phyloP scores from a whole-genome alignment of 176 grass and related monocot genomes.

The Poa pratensis region DNA sequence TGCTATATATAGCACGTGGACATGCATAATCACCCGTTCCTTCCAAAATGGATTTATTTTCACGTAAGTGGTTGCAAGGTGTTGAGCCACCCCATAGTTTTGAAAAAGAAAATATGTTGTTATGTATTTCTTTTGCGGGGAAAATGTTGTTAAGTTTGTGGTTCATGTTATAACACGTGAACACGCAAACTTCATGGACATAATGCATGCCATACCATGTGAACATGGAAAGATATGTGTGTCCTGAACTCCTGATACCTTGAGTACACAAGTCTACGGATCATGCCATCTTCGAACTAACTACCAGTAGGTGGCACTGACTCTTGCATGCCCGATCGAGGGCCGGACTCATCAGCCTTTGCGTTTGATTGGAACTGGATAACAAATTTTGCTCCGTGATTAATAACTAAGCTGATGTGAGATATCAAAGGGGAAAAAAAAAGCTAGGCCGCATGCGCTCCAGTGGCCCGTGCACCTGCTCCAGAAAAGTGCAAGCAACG shows the following conservation, averaged over 20 bases:
- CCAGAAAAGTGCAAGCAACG: conserved; percentile 11
- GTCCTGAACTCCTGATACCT: neutral
- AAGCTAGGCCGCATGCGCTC: neutral
- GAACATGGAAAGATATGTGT: neutral
- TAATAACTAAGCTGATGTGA: conserved; percentile 22
- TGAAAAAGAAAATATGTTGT: neutral
- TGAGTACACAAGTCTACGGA: neutral
- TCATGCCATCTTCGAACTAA: neutral
- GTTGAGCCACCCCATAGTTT: neutral
- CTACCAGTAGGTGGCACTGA: conserved; percentile 41
- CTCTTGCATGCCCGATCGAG: neutral
- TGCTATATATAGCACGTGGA: no score
- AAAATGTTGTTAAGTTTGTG: neutral
- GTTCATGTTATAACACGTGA: conserved; percentile 3
- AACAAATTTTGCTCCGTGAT: conserved; percentile 18
- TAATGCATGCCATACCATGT: neutral
- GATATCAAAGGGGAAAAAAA: neutral
- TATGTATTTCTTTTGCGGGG: no score
- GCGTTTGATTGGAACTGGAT: conserved; percentile 32
- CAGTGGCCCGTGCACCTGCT: conserved; percentile 38
- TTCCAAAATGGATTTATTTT: no score
- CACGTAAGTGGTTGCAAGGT: no score
- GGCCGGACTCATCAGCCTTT: conserved; percentile 17
- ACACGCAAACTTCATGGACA: neutral
- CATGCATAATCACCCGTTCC: no score